Conservation (phyloP, 768 basidiomycete species). For the Leccinum subgranulosum region DNA sequence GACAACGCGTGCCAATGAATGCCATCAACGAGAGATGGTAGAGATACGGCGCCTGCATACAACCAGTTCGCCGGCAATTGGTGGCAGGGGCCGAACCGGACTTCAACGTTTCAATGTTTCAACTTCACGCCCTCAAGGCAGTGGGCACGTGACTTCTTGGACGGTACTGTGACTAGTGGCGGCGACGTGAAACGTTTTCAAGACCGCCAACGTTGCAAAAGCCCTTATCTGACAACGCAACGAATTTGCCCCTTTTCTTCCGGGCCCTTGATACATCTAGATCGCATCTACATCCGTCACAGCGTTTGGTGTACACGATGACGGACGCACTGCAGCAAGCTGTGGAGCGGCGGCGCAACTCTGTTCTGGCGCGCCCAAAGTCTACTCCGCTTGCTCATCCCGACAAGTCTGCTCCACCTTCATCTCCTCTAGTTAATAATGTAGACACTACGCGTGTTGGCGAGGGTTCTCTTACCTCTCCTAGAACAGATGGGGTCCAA, state of each 20-base stretch:
- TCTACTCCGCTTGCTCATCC: constrained; percentile 9
- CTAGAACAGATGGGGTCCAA: constrained; percentile 9
- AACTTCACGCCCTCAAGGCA: too few relatives aligned
- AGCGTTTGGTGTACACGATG: background rate
- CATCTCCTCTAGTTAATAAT: background rate
- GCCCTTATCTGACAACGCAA: background rate
- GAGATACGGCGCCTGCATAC: background rate
- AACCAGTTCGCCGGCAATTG: too few relatives aligned
- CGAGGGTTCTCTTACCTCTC: background rate
- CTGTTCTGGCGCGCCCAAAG: constrained; percentile 1
- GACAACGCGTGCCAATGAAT: background rate
- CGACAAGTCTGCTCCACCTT: constrained; percentile 5
- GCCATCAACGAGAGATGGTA: background rate
- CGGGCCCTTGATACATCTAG: background rate
- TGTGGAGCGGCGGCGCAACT: background rate
- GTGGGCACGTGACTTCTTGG: constrained; percentile 9
- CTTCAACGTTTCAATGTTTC: too few relatives aligned
- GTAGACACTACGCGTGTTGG: constrained; percentile 5
- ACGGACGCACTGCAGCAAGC: background rate
- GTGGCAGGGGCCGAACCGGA: too few relatives aligned
- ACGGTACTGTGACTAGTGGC: too few relatives aligned
- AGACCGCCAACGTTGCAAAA: background rate
- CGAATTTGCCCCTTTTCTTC: background rate
- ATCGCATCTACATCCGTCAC: background rate
- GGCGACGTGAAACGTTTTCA: background rate